Evolutionary conservation across 306 rosid genomes (phyloP), one percentile per base, ranked within the genome.

Genomic region (Corylus avellana): DNA sequence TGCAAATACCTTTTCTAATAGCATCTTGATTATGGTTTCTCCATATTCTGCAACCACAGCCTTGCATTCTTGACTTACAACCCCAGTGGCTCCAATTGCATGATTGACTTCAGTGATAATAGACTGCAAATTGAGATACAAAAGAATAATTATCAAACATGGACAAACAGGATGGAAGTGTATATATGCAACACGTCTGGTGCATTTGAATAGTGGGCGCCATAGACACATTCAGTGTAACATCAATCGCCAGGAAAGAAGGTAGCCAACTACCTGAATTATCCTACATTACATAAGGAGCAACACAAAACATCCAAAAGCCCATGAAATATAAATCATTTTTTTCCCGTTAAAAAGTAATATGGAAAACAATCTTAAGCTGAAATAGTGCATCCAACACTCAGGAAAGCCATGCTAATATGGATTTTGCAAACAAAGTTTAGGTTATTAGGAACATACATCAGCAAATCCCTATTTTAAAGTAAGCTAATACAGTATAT

Each of bases 61-160:
- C 79, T 90, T 90, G 87, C 92, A 90, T 76, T 90, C 92, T 80
- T 88, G 88, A 79, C 92, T 90, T 64, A 87, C 81, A 59, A 90
- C 78, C 35, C 94, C 92, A 2, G 94, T 59, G 54, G 94, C 94
- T 54, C 94, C 94, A 84, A 90, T 90, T 55, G 92, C 94, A 80
- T 90, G 91, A 82, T 90, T 90, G 74, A 90, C 84, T 87, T 90
- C 87, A 37, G 94, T 84, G 27, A 90, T 87, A 66, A 90, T 88
- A 49, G 87, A 59, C 94, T 90, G 84, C 62, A 27, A 53, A 64
- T 44, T 42, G 54, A 76, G 53, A 77, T 12, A 58, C 18, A 79
- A 22, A 68, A 72, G 35, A 67, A 51, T 49, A n/a, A 49, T 18
- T 51, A 78, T 69, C 12, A 73, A 70, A 57, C 22, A 71, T 25